phyloP scores from a whole-genome alignment of 176 grass and related monocot genomes.

The Hordeum marinum region DNA sequence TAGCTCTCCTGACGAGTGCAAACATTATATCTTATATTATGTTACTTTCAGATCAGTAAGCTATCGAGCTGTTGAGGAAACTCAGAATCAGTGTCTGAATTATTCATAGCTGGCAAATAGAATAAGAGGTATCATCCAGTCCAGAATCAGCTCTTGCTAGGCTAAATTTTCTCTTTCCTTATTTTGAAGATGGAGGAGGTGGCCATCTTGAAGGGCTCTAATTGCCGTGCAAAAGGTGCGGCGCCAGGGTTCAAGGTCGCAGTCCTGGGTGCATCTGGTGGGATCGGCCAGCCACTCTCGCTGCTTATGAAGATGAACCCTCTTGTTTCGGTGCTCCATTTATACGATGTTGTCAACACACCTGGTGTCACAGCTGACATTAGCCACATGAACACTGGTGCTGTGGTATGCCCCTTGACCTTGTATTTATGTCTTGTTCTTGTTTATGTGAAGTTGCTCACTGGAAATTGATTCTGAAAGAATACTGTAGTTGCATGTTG shows the following conservation, averaged over 20 bases:
- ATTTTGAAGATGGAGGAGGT: constrained; percentile 48
- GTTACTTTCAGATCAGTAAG: background rate
- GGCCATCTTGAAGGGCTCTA: constrained; percentile 30
- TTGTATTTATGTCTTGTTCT: background rate
- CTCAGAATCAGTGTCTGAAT: background rate
- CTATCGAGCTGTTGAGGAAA: background rate
- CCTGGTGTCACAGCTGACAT: constrained; percentile 88
- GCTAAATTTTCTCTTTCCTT: constrained; percentile 5
- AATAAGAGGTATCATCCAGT: background rate
- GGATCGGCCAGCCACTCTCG: constrained; percentile 80
- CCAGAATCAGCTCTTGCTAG: background rate
- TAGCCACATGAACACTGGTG: constrained; percentile 90
- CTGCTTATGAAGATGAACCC: constrained; percentile 94
- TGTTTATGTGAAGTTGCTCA: background rate
- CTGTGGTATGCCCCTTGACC: constrained; percentile 48
- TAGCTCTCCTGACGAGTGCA: background rate
- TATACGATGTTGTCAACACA: constrained; percentile 84
- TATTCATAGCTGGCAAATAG: background rate
- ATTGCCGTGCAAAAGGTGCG: constrained; percentile 74
- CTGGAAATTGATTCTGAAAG: background rate
- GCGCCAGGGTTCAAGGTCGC: constrained; percentile 82
- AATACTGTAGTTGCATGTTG: background rate
- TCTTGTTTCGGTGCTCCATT: constrained; percentile 74
- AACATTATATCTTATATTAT: background rate
- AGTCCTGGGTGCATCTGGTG: constrained; percentile 77